Base-by-base conservation (phyloP, 192 early-diverging fungal species). In the Jimgerdemannia flammicorona region DNA sequence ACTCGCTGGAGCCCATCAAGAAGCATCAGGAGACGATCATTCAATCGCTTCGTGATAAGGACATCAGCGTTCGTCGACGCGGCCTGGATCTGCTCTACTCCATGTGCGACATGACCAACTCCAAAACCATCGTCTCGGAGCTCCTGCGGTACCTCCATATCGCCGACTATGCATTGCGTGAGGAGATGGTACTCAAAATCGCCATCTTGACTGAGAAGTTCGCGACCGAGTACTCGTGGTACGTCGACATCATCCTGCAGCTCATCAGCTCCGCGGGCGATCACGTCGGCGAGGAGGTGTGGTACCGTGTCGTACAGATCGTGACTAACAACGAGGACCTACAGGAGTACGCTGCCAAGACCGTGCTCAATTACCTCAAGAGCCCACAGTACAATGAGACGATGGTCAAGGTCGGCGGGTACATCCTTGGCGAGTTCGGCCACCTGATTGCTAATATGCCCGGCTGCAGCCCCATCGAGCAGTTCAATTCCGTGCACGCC, bases 171-270 rank as follows among this genome's bases (percentile, higher is more conserved):
- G 91, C 92, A 14, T 88, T 99, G 78, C 90, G 95, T 20, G 97
- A 99, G 85, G 97, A 98, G 81, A 95, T 99, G 93, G 98, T 97
- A 4, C 88, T 99, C 43, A 99, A 99, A 80, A 96, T 98, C 77
- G 98, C 98, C 64, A 99, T 99, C 77, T 85, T 99, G 79, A 93
- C 97, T 0, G 98, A 99, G 79, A 98, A 97, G 83, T 99, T 92
- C 78, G 95, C 97, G 3, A 95, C 96, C 4, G 97, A 97, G 79
- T 97, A 97, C 78, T 92, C 94, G 68, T 99, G 98, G 98, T 99
- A 99, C 81, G 94, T 99, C 1, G 97, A 99, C 75, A 95, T 98
- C 44, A 98, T 98, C 77, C 87, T 99, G 73, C 95, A 97, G 78
- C 87, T 99, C 69, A 94, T 99, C 67, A 93, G 92, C n/a, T 87